Evolutionary conservation across 75 land plant genomes (phyloP), one percentile per base, ranked within the genome.

Genomic region (Selaginella moellendorffii): DNA sequence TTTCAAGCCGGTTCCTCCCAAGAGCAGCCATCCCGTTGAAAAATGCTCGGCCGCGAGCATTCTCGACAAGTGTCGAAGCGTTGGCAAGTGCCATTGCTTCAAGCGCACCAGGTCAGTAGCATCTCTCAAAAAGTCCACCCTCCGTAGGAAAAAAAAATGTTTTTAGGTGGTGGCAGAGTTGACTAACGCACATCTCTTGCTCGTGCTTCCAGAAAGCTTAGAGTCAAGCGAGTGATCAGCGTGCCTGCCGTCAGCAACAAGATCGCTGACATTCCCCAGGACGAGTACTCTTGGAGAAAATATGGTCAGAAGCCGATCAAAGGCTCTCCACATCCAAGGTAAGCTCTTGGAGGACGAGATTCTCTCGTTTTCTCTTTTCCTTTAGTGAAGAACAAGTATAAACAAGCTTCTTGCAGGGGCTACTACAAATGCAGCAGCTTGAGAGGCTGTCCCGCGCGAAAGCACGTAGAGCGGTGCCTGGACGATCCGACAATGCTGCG

Each of bases 321-420:
- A 72, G 88, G 88, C 66, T 85, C 88, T 63, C 92, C 92, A 30
- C 88, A 87, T 65, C 88, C 92, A 27, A 82, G 92, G 92, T 87
- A 36, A 36, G 14, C 14, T 36, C 46, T 36, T 36, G 46, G 14
- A 36, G 10, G 5, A 5, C 14, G 14, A 5, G 46, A 5, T 36
- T 36, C 14, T 5, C 5, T 36, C 5, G 5, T 5, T 36, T 5
- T 36, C 5, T 36, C 14, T 36, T 36, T 36, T 36, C 14, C 14
- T 5, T 14, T 36, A 36, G 5, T 5, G 5, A 5, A 36, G 14
- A 5, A 36, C 46, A 5, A 36, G 14, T 36, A 14, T 36, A 36
- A 5, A 36, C 14, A 5, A 36, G 14, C 46, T 17, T 27, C 42
- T 29, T 28, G 62, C 77, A 76, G 78, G 52, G 78, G 78, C 2